Conservation (phyloP, 179 eudicot species). For the Camellia oleifera region DNA sequence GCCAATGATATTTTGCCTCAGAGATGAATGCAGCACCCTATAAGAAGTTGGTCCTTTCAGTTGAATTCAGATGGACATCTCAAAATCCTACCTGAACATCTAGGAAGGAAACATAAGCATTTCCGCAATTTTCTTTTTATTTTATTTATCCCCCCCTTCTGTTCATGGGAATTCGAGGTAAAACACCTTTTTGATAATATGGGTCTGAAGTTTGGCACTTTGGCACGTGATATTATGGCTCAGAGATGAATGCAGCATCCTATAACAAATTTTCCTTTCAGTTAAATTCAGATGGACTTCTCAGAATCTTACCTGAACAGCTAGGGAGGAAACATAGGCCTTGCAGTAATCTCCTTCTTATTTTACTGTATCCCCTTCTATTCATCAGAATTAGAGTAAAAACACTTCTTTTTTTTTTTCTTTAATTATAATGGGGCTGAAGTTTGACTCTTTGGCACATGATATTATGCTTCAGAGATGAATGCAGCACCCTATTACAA, state of each 20-base stretch:
- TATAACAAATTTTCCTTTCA: conserved; percentile 1
- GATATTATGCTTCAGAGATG: conserved; percentile 20
- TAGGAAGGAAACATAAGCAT: not conserved
- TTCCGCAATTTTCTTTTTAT: not conserved
- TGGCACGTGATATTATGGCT: conserved; percentile 18
- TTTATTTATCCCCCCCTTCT: no score
- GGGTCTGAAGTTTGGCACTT: conserved; percentile 27
- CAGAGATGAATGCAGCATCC: conserved; percentile 29
- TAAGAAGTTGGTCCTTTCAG: not conserved
- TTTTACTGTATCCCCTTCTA: no score
- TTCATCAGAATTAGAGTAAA: no score
- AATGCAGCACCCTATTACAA: conserved; percentile 26
- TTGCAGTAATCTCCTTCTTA: not conserved
- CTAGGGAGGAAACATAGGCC: not conserved
- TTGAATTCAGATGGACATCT: conserved; percentile 5
- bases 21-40: conserved; percentile 31
- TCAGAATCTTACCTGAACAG: conserved; percentile 12
- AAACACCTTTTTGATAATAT: not conserved
- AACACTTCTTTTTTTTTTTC: no score
- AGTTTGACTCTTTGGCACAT: conserved; percentile 28
- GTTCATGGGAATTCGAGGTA: no score
- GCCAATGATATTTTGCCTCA: conserved; percentile 14
- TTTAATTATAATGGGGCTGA: conserved; percentile 7
- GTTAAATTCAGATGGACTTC: conserved; percentile 3
- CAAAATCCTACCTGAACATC: conserved; percentile 11